Evolutionary conservation across 1,139 yeast species (phyloP), one percentile per base, ranked within the genome.

Genomic region (Taphrina wiesneri): DNA sequence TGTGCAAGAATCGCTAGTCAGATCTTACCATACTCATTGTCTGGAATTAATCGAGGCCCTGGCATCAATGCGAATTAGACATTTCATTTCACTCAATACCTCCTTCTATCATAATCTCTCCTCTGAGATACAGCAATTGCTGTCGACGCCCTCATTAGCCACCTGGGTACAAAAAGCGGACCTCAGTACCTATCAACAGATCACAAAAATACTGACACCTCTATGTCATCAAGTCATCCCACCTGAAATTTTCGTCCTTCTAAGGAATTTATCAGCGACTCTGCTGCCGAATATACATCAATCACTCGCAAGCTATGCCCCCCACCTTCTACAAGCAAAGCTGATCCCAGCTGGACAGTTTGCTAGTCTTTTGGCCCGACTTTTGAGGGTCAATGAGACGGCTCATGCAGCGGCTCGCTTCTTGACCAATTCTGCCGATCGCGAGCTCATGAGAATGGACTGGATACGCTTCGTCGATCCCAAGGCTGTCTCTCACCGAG

Each of bases 161-260:
- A 81, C 81, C 19, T 89, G 96, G 96, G 81, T 88, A 19, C 74
- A 81, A 59, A 77, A 81, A 54, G 87, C 91, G 73, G 97, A 91
- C 74, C 73, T 82, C 70, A 76, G 82, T 13, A 82, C 86, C 77
- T 88, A 87, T 76, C 83, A 82, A 68, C 77, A 76, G 66, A 77
- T 88, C 80, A 80, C 86, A 21, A 83, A 84, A 70, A 81, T 87
- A 82, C 75, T 90, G 69, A 82, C 87, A n/a, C 86, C 86, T 47
- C 76, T 88, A 67, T 84, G 85, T n/a, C 76, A 85, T 47, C 89
- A 87, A 71, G 80, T 80, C 64, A 83, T 86, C 9, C 89, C 90
- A 1, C 77, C 77, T 0, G 81, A 82, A 28, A 86, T 86, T n/a
- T 72, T 85, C 39, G 75, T 75, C 4, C 74, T 74, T 3, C 70